A percentile compares a stretch with the other conserved stretches of the same genome.
phyloP scores from a whole-genome alignment of 257 asterid genomes.

The Echium plantagineum region DNA sequence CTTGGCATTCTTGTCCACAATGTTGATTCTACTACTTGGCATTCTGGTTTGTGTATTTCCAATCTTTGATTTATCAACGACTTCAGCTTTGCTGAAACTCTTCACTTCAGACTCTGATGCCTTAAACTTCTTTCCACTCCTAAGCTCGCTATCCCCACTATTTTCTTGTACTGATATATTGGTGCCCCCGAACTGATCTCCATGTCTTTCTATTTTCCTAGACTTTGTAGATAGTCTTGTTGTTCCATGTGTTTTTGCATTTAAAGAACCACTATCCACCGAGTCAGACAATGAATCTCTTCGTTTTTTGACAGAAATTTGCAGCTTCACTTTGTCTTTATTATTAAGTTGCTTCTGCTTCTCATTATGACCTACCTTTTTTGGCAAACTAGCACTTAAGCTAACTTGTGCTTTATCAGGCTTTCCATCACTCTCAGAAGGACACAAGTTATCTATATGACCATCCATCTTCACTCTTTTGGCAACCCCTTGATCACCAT shows the following conservation, averaged over 20 bases:
- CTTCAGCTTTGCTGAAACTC: slow-evolving; percentile 24
- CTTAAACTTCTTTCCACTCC: slow-evolving; percentile 38
- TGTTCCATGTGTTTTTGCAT: slow-evolving; percentile 17
- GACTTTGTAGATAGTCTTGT: slow-evolving; percentile 33
- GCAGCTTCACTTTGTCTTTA: slow-evolving; percentile 25
- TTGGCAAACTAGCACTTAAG: slow-evolving; percentile 21
- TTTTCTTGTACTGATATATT: slow-evolving; percentile 27
- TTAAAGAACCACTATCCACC: slow-evolving; percentile 20
- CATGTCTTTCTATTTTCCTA: slow-evolving; percentile 35
- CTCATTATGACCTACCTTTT: slow-evolving; percentile 24
- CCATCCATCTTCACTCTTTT: slow-evolving; percentile 32
- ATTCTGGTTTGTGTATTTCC: slow-evolving; percentile 21
- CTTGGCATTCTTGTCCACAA: slow-evolving; percentile 19
- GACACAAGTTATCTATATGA: slow-evolving; percentile 19
- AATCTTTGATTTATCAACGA: slow-evolving; percentile 22
- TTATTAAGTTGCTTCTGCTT: slow-evolving; percentile 22
- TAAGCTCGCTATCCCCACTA: slow-evolving; percentile 32
- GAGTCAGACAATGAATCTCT: slow-evolving; percentile 26
- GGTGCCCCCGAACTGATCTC: slow-evolving; percentile 21
- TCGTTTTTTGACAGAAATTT: slow-evolving; percentile 24
- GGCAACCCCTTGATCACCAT: slow-evolving; percentile 25
- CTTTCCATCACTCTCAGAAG: slow-evolving; percentile 17
- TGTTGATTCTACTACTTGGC: slow-evolving; percentile 27
- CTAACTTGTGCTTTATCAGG: slow-evolving; percentile 17
- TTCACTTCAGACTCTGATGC: slow-evolving; percentile 37